A percentile compares a stretch with the other conserved stretches of the same genome.
phyloP scores from a whole-genome alignment of 768 basidiomycete species.

The Amylocystis lapponica region DNA sequence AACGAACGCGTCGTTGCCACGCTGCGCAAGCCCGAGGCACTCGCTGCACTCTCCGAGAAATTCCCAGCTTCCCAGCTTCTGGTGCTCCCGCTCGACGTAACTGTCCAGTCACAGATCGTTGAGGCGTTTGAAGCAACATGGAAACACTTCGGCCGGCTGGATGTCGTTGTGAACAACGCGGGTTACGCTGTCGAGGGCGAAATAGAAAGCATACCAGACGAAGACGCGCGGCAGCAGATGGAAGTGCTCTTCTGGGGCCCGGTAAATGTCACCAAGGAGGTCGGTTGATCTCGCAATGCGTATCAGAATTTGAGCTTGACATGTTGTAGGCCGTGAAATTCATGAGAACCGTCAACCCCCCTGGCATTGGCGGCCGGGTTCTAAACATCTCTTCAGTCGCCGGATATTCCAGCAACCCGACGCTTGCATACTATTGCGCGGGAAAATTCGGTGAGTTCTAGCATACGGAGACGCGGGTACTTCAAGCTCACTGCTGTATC shows the following conservation, averaged over 20 bases:
- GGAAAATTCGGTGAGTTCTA: constrained; percentile 32
- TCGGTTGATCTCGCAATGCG: constrained; percentile 8
- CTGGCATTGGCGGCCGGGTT: constrained; percentile 15
- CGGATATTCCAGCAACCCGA: constrained; percentile 27
- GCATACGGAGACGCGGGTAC: too few species aligned
- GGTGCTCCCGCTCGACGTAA: constrained; percentile 27
- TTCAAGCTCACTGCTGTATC: neutral
- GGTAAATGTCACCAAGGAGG: constrained; percentile 32
- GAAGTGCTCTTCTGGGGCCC: constrained; percentile 43
- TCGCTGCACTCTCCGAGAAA: constrained; percentile 16
- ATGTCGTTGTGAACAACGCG: constrained; percentile 26
- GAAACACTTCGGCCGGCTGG: constrained; percentile 23
- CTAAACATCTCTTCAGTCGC: constrained; percentile 30
- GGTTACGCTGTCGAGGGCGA: constrained; percentile 25
- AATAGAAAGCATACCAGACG: constrained; percentile 30
- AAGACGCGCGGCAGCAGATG: constrained; percentile 28
- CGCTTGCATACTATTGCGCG: constrained; percentile 28
- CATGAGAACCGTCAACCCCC: constrained; percentile 12
- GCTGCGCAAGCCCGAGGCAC: constrained; percentile 19
- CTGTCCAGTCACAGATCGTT: constrained; percentile 15
- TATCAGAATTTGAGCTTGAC: neutral
- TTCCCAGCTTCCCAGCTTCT: constrained; percentile 24
- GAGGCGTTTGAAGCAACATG: constrained; percentile 9
- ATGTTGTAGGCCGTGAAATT: constrained; percentile 9
- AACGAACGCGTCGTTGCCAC: constrained; percentile 31